Evolutionary conservation across 2,329 filamentous ascomycete species (phyloP).

Genomic region (Monosporascus sp.): DNA sequence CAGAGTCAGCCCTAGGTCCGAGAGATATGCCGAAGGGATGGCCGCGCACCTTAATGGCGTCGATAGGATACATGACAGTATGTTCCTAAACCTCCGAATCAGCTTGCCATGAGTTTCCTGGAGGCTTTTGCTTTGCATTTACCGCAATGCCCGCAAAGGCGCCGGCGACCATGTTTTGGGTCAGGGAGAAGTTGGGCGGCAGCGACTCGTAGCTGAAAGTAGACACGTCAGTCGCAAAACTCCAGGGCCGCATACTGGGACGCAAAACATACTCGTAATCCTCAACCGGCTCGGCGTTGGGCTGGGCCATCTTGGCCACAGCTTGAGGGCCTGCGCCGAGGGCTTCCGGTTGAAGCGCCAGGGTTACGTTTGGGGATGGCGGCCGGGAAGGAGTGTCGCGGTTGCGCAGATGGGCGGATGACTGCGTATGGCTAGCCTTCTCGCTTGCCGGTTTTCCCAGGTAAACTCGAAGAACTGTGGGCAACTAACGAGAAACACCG

Average conservation of each 20-base stretch:
- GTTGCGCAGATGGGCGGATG: background rate
- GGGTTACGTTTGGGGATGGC: conserved; percentile 40
- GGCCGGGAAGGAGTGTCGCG: conserved; percentile 9
- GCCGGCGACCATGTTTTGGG: conserved; percentile 92
- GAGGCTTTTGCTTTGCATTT: conserved; percentile 31
- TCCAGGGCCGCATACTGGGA: conserved; percentile 10
- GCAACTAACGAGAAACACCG: no score
- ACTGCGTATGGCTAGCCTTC: no score
- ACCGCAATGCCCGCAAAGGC: conserved; percentile 96
- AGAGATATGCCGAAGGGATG: conserved; percentile 7
- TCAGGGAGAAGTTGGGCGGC: conserved; percentile 87
- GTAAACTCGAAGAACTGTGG: no score
- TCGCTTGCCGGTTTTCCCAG: no score
- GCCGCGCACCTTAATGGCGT: conserved; percentile 80
- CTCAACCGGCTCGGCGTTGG: conserved; percentile 56
- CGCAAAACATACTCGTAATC: conserved; percentile 57
- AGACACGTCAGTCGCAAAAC: background rate
- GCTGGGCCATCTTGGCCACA: conserved; percentile 67
- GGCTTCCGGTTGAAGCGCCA: conserved; percentile 57
- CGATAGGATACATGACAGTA: conserved; percentile 98
- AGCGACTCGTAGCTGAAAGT: conserved; percentile 75
- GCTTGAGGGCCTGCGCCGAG: conserved; percentile 60
- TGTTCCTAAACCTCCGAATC: conserved; percentile 63
- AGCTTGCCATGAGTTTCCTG: conserved; percentile 6
- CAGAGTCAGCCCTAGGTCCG: conserved; percentile 12